Evolutionary conservation across 2,329 filamentous ascomycete genomes (phyloP), one percentile per base, ranked within the genome.

Genomic region (Botrytis elliptica): DNA sequence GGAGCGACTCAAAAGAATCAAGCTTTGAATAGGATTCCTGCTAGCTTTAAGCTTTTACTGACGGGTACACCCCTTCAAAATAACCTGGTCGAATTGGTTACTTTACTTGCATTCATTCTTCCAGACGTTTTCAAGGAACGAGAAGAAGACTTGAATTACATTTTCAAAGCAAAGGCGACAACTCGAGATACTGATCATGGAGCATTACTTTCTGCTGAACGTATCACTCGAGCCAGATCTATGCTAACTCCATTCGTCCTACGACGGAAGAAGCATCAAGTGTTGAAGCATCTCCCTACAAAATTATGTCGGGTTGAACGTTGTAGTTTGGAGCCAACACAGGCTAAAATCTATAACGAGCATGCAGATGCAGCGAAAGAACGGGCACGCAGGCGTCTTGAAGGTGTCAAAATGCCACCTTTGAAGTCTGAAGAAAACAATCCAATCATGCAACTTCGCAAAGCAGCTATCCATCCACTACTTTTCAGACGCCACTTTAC

Each of bases 211-310:
- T 97, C 96, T 36, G 91, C 90, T 63, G 93, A 97, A 81, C 91
- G 96, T 60, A 96, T 98, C 73, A 89, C 90, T 73, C 89, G 95
- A 63, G 96, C 96, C 3, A 91, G 95, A 72, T 94, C 92, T 0
- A 99, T 99, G 85, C 89, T 99, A 79, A 94, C 95, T 38, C 96
- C 96, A 0, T 99, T 99, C 81, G 96, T 99, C 71, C 85, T 99
- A 4, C 93, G 97, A 76, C 89, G 96, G 12, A 95, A 96, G 84
- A 99, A 99, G 84, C 90, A 93, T 67, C 94, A 98, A 79, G 95
- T 98, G 14, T 87, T 98, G n/a, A 85, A 85, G 65, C 92, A 96
- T 79, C 87, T 99, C 76, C 95, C 96, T 0, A 85, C 87, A 70
- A 98, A 98, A 84, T 90, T 88, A 18, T 90, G 90, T 74, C 89